phyloP scores from a whole-genome alignment of 2,329 filamentous ascomycete species.

The Coniella lustricola region DNA sequence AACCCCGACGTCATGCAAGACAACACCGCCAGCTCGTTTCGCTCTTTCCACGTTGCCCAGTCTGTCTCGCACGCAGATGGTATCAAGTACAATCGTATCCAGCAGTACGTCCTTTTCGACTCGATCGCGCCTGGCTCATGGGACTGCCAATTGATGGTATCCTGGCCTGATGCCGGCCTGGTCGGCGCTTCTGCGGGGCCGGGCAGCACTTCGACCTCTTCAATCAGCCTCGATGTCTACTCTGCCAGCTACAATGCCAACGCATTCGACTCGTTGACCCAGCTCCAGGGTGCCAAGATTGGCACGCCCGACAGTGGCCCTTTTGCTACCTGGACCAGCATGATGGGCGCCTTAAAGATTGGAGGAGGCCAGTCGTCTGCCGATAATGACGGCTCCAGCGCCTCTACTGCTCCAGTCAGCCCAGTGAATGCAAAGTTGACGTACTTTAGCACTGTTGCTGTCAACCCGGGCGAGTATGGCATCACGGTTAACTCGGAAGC shows the following conservation, averaged over 20 bases:
- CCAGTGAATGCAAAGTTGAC: slow-evolving; percentile 2
- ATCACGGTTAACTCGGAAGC: slow-evolving; percentile 14
- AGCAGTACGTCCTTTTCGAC: slow-evolving; percentile 14
- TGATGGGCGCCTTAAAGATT: slow-evolving; percentile 10
- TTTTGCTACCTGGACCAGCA: slow-evolving; percentile 15
- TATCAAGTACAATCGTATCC: slow-evolving; percentile 14
- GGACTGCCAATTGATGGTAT: slow-evolving; percentile 16
- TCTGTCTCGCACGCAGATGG: slow-evolving; percentile 12
- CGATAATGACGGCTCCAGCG: background rate
- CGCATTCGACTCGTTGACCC: background rate
- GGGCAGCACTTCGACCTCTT: background rate
- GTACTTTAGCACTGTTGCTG: slow-evolving; percentile 12
- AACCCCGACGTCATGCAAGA: slow-evolving; percentile 5
- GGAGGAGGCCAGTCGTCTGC: background rate
- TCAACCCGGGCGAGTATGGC: slow-evolving; percentile 14
- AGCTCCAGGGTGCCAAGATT: background rate
- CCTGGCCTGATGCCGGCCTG: slow-evolving; percentile 8
- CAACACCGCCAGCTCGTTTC: slow-evolving; percentile 8
- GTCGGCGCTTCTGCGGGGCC: background rate
- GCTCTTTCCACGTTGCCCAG: slow-evolving; percentile 12
- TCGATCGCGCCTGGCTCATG: slow-evolving; percentile 11
- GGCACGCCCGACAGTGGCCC: slow-evolving; percentile 4
- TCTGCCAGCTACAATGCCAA: slow-evolving; percentile 13
- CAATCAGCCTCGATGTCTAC: slow-evolving; percentile 15
- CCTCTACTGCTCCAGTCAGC: background rate